Conservation (phyloP, 1,284 basidiomycete genomes). For the Trametes sp. region DNA sequence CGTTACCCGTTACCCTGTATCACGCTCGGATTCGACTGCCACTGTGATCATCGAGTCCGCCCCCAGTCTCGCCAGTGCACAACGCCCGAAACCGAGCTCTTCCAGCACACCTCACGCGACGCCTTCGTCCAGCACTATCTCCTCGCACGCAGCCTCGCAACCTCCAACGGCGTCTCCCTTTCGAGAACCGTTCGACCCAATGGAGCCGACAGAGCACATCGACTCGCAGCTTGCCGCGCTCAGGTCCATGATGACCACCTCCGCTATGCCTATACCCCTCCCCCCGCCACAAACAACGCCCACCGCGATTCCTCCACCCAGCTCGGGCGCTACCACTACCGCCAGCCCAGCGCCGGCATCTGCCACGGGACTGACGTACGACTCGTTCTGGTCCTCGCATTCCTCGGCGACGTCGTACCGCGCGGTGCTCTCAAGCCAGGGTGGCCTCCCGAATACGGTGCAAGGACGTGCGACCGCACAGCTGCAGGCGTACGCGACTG, state of each 20-base stretch:
- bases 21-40: slow-evolving; percentile 27
- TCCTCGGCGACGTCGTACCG: slow-evolving; percentile 38
- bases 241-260: slow-evolving; percentile 29
- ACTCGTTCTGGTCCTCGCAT: slow-evolving; percentile 71
- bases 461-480: slow-evolving; percentile 5
- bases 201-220: slow-evolving; percentile 31
- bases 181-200: slow-evolving; percentile 32
- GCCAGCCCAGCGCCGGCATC: slow-evolving; percentile 6
- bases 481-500: slow-evolving; percentile 24
- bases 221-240: slow-evolving; percentile 33
- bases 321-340: slow-evolving; percentile 10
- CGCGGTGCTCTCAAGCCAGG: slow-evolving; percentile 6
- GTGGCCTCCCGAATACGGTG: background rate
- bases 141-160: slow-evolving; percentile 4
- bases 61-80: slow-evolving; percentile 14
- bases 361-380: slow-evolving; percentile 62
- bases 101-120: background rate
- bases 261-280: slow-evolving; percentile 23
- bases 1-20: slow-evolving; percentile 26
- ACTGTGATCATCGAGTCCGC: slow-evolving; percentile 25
- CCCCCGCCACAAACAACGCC: slow-evolving; percentile 10
- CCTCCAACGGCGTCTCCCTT: slow-evolving; percentile 9
- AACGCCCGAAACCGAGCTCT: background rate
- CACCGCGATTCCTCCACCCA: background rate
- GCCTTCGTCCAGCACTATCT: slow-evolving; percentile 1